Conservation (phyloP, 306 rosid species). For the Dryas octopetala region DNA sequence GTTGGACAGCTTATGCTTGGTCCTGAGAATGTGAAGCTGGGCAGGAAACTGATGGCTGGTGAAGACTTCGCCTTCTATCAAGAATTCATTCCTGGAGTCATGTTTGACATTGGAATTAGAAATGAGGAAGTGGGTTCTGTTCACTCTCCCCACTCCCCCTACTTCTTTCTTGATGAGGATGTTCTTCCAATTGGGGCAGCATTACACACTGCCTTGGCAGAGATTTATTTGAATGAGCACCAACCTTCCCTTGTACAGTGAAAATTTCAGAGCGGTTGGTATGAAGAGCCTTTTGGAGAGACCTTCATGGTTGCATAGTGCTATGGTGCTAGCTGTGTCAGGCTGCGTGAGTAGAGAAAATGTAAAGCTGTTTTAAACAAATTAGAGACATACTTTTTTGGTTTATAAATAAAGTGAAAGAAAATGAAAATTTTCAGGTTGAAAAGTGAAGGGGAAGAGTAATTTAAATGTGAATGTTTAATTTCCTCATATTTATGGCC, state of each 20-base stretch:
- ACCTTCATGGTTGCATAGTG: neutral
- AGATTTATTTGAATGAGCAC: constrained; percentile 47
- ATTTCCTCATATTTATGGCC: neutral
- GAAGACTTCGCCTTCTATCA: constrained; percentile 72
- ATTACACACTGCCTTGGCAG: constrained; percentile 55
- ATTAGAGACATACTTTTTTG: neutral
- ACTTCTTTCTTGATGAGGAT: constrained; percentile 68
- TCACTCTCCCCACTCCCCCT: constrained; percentile 69
- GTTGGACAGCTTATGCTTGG: constrained; percentile 64
- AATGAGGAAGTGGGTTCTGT: constrained; percentile 63
- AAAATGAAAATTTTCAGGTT: neutral
- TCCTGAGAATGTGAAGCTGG: constrained; percentile 50
- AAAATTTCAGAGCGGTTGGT: neutral
- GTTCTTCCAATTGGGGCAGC: constrained; percentile 69
- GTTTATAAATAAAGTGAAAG: neutral
- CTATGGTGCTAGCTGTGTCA: neutral
- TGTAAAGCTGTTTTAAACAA: neutral
- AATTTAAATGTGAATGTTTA: neutral
- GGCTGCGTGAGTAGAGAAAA: neutral
- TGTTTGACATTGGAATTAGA: constrained; percentile 56
- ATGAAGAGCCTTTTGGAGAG: neutral
- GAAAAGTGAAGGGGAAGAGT: neutral
- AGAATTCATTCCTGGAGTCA: constrained; percentile 51
- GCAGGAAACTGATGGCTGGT: constrained; percentile 54
- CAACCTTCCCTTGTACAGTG: constrained; percentile 7